A percentile compares a stretch with the other conserved stretches of the same genome.
phyloP scores from a whole-genome alignment of 495 filamentous ascomycete species.

The Hypomontagnella submonticulosa region DNA sequence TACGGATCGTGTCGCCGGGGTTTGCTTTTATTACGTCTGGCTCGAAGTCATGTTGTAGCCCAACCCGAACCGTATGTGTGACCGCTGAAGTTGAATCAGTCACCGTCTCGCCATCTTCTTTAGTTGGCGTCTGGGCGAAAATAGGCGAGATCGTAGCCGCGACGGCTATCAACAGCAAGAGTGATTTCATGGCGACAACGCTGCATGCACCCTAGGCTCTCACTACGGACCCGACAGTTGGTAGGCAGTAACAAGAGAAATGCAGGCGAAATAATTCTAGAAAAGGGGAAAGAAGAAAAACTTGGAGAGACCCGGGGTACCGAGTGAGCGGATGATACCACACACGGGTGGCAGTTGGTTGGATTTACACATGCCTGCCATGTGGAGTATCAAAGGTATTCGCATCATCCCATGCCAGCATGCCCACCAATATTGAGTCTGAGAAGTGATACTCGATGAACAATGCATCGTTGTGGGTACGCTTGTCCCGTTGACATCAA shows the following conservation, averaged over 20 bases:
- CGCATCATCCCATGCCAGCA: neutral
- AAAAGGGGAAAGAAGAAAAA: constrained; percentile 6
- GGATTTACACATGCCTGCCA: constrained; percentile 5
- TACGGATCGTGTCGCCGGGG: constrained; percentile 28
- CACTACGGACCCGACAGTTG: neutral
- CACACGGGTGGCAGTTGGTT: neutral
- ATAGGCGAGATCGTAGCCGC: neutral
- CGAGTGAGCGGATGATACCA: constrained; percentile 9
- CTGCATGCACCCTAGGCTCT: neutral
- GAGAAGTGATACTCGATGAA: neutral
- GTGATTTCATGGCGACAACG: constrained; percentile 9
- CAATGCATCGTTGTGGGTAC: constrained; percentile 4
- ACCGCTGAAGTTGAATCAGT: constrained; percentile 10
- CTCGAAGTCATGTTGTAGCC: constrained; percentile 23
- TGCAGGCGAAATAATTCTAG: neutral
- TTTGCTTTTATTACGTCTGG: constrained; percentile 24
- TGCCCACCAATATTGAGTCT: neutral
- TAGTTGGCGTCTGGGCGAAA: constrained; percentile 7
- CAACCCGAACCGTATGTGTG: constrained; percentile 24
- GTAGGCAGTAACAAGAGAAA: neutral
- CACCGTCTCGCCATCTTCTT: neutral
- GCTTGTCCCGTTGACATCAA: neutral
- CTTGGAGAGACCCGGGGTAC: neutral
- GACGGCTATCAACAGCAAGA: constrained; percentile 2
- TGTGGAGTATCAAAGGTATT: constrained; percentile 14